Conservation (phyloP, 257 asterid species). For the Solanum sejunctum region DNA sequence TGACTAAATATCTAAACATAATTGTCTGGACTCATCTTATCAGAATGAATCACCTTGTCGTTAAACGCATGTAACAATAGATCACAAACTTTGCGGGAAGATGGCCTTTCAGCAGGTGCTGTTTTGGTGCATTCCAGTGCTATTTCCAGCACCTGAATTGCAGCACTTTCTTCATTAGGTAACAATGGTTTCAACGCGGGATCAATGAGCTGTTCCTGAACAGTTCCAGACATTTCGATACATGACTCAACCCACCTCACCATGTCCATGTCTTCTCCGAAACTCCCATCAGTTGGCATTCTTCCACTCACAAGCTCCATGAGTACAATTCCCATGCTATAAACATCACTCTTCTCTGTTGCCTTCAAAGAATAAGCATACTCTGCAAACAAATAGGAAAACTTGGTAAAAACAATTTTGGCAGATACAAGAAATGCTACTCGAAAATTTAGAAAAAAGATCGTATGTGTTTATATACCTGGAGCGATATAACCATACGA, state of each 20-base stretch:
- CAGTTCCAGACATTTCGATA: constrained; percentile 34
- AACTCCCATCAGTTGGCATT: constrained; percentile 74
- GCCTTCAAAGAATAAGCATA: constrained; percentile 81
- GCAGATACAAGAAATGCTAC: not conserved
- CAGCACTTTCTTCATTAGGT: constrained; percentile 44
- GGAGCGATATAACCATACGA: constrained; percentile 96
- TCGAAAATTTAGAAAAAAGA: not conserved
- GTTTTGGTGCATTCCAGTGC: constrained; percentile 83
- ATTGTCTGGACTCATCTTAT: constrained; percentile 39
- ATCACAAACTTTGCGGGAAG: constrained; percentile 60
- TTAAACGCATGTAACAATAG: constrained; percentile 38
- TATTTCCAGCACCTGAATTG: constrained; percentile 59
- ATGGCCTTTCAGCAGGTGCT: constrained; percentile 75
- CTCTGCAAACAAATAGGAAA: constrained; percentile 29
- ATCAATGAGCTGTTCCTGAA: constrained; percentile 48
- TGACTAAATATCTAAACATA: not conserved
- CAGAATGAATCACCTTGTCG: constrained; percentile 33
- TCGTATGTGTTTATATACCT: constrained; percentile 26
- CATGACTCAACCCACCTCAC: constrained; percentile 76
- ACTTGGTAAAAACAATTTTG: not conserved
- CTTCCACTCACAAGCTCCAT: constrained; percentile 87
- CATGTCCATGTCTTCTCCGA: constrained; percentile 63
- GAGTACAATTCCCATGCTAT: constrained; percentile 95
- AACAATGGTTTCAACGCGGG: constrained; percentile 50
- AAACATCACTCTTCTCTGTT: constrained; percentile 78